Conservation (phyloP, 345 rosid genomes). For the Excoecaria cochinchinensis region DNA sequence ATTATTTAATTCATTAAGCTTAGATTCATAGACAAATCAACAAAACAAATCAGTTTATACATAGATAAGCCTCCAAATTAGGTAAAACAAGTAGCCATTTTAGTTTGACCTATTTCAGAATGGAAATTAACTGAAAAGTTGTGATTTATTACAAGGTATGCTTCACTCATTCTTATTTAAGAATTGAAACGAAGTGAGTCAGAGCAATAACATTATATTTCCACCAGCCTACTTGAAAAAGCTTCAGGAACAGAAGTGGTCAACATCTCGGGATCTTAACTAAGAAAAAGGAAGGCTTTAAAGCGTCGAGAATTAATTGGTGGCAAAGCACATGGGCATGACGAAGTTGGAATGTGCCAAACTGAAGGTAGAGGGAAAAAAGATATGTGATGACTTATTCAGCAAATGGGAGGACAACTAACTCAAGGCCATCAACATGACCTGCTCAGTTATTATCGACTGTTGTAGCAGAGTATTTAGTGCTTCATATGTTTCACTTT, state of each 20-base stretch:
- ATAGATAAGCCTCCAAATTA: not conserved
- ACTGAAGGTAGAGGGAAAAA: not conserved
- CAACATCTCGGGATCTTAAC: not conserved
- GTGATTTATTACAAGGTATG: too few species aligned
- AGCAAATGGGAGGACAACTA: not conserved
- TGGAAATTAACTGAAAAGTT: not conserved
- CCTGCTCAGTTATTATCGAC: slow-evolving; percentile 1
- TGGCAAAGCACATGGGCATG: not conserved
- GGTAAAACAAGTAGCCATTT: not conserved
- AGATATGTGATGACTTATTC: not conserved
- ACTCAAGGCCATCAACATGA: slow-evolving; percentile 6
- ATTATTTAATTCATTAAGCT: not conserved
- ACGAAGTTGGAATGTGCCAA: not conserved
- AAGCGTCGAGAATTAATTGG: not conserved
- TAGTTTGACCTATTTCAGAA: not conserved
- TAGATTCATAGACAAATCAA: not conserved
- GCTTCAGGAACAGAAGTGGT: not conserved
- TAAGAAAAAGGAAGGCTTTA: not conserved
- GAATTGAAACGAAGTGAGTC: not conserved
- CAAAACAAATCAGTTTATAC: not conserved
- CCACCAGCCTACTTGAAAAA: not conserved
- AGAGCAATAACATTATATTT: not conserved
- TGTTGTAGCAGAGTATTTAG: slow-evolving; percentile 52
- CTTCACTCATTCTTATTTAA: not conserved
- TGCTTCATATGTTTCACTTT: slow-evolving; percentile 51